Evolutionary conservation across 2,329 filamentous ascomycete species (phyloP).

Genomic region (Claviceps africana): DNA sequence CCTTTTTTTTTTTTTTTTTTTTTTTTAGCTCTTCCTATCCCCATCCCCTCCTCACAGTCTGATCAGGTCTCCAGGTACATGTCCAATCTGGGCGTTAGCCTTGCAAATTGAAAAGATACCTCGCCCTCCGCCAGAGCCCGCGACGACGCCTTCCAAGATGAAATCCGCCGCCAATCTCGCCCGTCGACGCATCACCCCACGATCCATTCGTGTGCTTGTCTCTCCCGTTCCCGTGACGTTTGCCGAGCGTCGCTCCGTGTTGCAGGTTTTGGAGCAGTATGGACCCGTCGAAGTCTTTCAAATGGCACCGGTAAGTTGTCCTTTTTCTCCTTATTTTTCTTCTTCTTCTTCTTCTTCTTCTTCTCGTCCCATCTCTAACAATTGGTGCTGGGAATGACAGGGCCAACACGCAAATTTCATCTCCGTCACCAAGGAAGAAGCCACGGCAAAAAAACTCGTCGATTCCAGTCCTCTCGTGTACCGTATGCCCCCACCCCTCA

Average conservation of each 20-base stretch:
- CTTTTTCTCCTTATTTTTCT: neutral
- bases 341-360: neutral
- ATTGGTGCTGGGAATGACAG: conserved; percentile 14
- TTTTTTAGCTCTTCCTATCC: too few relatives aligned
- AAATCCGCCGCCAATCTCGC: conserved; percentile 5
- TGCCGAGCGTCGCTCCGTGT: conserved; percentile 39
- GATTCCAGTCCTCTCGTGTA: conserved; percentile 33
- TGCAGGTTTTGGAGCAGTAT: conserved; percentile 35
- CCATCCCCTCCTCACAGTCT: neutral
- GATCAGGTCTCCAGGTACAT: neutral
- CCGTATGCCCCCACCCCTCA: conserved; percentile 19
- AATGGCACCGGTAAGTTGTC: conserved; percentile 12
- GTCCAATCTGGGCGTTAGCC: too few relatives aligned
- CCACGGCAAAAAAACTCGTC: conserved; percentile 27
- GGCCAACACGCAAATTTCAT: conserved; percentile 35
- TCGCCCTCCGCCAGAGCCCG: neutral
- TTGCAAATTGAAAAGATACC: too few relatives aligned
- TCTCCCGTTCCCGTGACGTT: conserved; percentile 37
- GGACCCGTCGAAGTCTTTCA: conserved; percentile 39
- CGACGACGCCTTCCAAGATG: conserved; percentile 3
- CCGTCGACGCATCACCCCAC: conserved; percentile 14
- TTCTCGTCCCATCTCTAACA: neutral
- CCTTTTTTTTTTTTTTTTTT: neutral
- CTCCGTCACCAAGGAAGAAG: conserved; percentile 28
- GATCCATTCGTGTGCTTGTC: conserved; percentile 36